Conservation (phyloP, 202 grass and related monocot species). For the Brachypodium distachyon region DNA sequence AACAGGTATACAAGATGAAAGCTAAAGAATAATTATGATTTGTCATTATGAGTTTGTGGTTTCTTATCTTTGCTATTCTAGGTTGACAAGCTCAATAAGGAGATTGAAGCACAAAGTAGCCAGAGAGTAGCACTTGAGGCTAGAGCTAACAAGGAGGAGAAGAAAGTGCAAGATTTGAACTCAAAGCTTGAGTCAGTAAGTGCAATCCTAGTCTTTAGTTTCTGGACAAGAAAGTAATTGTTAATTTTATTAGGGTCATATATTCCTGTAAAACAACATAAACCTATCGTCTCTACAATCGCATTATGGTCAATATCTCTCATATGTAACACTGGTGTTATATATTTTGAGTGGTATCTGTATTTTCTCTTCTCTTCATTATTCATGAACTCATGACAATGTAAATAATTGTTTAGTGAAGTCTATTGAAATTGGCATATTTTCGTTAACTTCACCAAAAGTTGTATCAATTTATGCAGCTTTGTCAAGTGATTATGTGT, state of each 20-base stretch:
- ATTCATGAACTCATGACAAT: background rate
- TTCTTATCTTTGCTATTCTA: constrained; percentile 20
- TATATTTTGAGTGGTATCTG: background rate
- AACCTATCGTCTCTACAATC: background rate
- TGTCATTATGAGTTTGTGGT: background rate
- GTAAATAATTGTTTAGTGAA: background rate
- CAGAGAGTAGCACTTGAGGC: constrained; percentile 46
- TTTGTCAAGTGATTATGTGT: background rate
- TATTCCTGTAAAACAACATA: background rate
- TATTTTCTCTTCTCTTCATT: background rate
- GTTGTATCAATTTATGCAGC: background rate
- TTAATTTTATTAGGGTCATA: background rate
- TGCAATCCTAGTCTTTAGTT: background rate
- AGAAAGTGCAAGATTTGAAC: constrained; percentile 53
- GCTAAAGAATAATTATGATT: background rate
- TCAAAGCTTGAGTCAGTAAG: constrained; percentile 62
- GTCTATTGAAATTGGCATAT: background rate
- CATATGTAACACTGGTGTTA: background rate
- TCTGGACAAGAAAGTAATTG: background rate
- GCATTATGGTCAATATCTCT: background rate
- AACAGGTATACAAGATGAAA: constrained; percentile 35
- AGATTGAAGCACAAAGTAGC: constrained; percentile 50
- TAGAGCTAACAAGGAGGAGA: constrained; percentile 40
- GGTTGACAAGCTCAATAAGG: constrained; percentile 54
- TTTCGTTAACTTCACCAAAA: background rate